Evolutionary conservation across 75 land plant genomes (phyloP), one percentile per base, ranked within the genome.

Genomic region (Larix kaempferi): DNA sequence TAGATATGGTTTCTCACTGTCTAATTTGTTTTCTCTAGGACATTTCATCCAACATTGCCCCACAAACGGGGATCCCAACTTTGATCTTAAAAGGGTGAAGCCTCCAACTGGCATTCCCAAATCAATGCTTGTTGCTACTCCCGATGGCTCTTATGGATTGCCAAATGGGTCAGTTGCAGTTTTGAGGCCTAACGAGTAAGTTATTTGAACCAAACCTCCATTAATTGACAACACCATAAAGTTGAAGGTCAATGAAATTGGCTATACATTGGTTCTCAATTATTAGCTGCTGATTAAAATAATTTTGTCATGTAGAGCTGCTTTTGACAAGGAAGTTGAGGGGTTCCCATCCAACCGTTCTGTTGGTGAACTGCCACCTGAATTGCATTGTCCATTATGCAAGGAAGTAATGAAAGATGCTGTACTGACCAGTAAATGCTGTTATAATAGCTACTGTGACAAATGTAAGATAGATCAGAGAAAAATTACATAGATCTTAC

Each of bases 21-120:
- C 23, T 73, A 26, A 25, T 74, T 39, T 57, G 21, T 56, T 56
- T 26, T 21, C 26, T 58, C 10, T 69, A 98, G 99, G 99, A 10
- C 99, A 98, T 88, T 95, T 91, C 69, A 98, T 98, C 75, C 99
- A 98, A 77, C 98, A 98, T 75, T 98, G 98, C 75, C 96, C 96
- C n/a, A 98, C 99, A 75, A 98, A 98, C 80, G 96, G 98, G 26
- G 99, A 98, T 86, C 99, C 98, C 56, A 90, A 83, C 37, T 98
- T 80, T 86, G 96, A 98, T 65, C 83, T 98, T 14, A 95, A 86
- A 80, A 93, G 85, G 78, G 88, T 91, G 78, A 98, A 93, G 75
- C 98, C 91, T 11, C 99, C 99, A 26, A 96, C 98, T 78, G 98
- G 99, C 49, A 98, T 98, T 74, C 99, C 99, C 74, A 98, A 91